These are phyloP conservation scores for Immersiella caudata DNA, from an alignment of 495 filamentous ascomycete genomes.

Conservation along the genomic window DNA sequence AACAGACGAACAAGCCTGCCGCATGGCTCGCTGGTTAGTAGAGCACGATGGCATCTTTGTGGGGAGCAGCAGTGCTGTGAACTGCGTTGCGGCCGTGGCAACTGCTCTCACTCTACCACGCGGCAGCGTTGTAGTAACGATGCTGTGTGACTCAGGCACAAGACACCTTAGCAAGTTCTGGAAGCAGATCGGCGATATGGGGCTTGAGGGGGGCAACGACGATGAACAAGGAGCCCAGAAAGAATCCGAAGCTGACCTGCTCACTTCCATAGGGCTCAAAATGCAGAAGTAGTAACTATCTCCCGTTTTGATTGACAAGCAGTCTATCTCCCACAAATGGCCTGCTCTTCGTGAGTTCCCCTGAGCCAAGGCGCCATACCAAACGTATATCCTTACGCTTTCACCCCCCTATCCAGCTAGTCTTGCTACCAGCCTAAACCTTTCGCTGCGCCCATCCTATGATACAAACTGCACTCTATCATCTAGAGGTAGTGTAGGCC, in stretches of 20 bases:
- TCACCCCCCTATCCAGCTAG: not conserved
- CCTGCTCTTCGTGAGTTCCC: not conserved
- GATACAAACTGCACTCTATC: not conserved
- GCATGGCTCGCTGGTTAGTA: constrained; percentile 93
- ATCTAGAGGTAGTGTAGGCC: not conserved
- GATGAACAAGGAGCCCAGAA: constrained; percentile 13
- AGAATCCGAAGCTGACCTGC: constrained; percentile 32
- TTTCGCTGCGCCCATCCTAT: not conserved
- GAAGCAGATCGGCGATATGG: constrained; percentile 76
- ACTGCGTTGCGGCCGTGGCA: constrained; percentile 88
- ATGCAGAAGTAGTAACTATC: not conserved
- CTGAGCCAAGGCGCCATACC: not conserved
- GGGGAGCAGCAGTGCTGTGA: constrained; percentile 92
- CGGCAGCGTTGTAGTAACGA: constrained; percentile 82
- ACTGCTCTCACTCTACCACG: constrained; percentile 67
- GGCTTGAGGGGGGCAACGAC: constrained; percentile 51
- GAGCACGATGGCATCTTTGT: constrained; percentile 96
- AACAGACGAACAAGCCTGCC: constrained; percentile 85
- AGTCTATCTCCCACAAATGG: not conserved
- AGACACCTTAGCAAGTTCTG: constrained; percentile 95
- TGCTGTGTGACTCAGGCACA: constrained; percentile 89
- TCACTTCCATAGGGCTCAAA: constrained; percentile 40
- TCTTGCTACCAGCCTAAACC: not conserved
- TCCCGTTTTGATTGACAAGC: not conserved
- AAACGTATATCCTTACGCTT: not conserved